A percentile compares a stretch with the other conserved stretches of the same genome.
phyloP scores from a whole-genome alignment of 805 yeast species.

The Lipomyces yamanashiensis region DNA sequence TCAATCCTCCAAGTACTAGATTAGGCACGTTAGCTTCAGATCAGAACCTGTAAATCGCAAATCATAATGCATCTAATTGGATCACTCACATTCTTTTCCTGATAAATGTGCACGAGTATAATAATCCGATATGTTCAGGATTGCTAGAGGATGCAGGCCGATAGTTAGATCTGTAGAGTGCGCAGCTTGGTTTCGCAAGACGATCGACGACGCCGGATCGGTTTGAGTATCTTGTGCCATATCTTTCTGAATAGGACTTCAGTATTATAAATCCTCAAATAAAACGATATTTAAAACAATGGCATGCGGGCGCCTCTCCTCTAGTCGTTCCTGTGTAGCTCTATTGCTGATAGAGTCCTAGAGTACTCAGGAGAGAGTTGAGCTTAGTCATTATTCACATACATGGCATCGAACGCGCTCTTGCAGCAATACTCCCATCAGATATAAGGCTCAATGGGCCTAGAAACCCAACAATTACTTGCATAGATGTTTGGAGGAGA shows the following conservation, averaged over 20 bases:
- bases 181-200: constrained; percentile 13
- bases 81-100: constrained; percentile 34
- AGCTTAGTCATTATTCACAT: too few relatives aligned
- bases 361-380: too few relatives aligned
- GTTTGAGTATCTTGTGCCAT: neutral
- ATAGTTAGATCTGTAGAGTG: constrained; percentile 29
- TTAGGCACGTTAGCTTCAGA: neutral
- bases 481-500: neutral
- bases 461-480: too few relatives aligned
- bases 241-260: too few relatives aligned
- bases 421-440: too few relatives aligned
- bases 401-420: too few relatives aligned
- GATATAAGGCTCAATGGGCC: too few relatives aligned
- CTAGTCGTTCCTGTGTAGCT: too few relatives aligned
- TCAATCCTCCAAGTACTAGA: constrained; percentile 44
- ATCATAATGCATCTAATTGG: neutral
- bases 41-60: neutral
- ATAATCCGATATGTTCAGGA: constrained; percentile 46
- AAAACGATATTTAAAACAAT: too few relatives aligned
- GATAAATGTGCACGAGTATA: constrained; percentile 40
- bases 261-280: neutral
- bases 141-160: constrained; percentile 45
- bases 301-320: too few relatives aligned
- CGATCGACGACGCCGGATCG: constrained; percentile 13
- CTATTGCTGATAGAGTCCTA: too few relatives aligned